A percentile compares a stretch with the other conserved stretches of the same genome.
These are phyloP conservation scores for Sugiyamaella castrensis DNA, from an alignment of 1,139 yeast species.

Conservation along the genomic window DNA sequence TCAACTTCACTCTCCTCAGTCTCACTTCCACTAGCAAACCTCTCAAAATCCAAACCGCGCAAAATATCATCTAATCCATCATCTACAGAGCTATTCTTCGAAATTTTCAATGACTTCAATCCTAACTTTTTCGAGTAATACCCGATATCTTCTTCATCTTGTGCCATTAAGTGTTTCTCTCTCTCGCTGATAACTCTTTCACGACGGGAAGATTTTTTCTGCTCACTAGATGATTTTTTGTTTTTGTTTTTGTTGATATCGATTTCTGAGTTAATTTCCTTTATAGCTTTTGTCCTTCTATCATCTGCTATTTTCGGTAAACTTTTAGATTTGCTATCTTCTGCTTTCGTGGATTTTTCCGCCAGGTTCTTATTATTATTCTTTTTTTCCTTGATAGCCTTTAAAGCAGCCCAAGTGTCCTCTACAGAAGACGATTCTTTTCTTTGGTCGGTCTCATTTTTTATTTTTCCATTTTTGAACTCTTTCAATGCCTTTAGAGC, in stretches of 20 bases:
- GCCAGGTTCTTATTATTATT: constrained; percentile 1
- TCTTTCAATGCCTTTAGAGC: constrained; percentile 38
- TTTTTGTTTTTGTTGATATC: constrained; percentile 12
- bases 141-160: constrained; percentile 75
- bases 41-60: constrained; percentile 67
- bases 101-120: constrained; percentile 49
- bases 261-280: not conserved
- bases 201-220: constrained; percentile 13
- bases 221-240: not conserved
- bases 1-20: constrained; percentile 27
- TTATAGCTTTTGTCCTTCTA: too few relatives aligned
- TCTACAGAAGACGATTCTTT: constrained; percentile 24
- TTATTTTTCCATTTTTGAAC: constrained; percentile 7
- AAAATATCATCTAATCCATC: constrained; percentile 71
- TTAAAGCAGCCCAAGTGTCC: constrained; percentile 21
- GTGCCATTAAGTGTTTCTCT: constrained; percentile 43
- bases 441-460: not conserved
- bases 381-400: constrained; percentile 17
- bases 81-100: constrained; percentile 45
- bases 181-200: constrained; percentile 24
- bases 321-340: too few relatives aligned
- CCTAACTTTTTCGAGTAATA: constrained; percentile 84
- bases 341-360: too few relatives aligned
- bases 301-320: too few relatives aligned
- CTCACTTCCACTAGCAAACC: constrained; percentile 44